A percentile compares a stretch with the other conserved stretches of the same genome.
Conservation (phyloP, 2,329 filamentous ascomycete species). For the Diplodia scrobiculata region DNA sequence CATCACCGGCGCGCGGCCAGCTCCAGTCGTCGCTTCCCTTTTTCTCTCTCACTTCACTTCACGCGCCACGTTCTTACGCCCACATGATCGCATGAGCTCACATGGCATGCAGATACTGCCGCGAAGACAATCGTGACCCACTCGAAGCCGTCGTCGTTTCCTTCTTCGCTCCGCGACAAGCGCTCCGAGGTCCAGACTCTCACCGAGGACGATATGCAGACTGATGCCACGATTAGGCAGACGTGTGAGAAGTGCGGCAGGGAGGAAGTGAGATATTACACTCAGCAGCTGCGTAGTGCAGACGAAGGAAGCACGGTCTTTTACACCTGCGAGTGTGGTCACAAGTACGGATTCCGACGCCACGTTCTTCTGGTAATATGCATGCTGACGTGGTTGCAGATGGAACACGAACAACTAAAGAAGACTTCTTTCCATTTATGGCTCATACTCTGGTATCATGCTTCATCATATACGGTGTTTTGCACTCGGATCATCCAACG, state of each 20-base stretch:
- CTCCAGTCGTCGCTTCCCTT: neutral
- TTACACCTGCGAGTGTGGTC: slow-evolving; percentile 82
- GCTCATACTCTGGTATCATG: slow-evolving; percentile 26
- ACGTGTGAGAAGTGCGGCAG: slow-evolving; percentile 79
- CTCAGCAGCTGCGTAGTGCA: slow-evolving; percentile 83
- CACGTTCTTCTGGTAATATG: neutral
- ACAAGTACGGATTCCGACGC: slow-evolving; percentile 65
- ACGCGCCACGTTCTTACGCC: neutral
- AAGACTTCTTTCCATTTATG: slow-evolving; percentile 28
- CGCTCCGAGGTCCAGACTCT: slow-evolving; percentile 82
- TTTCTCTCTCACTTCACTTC: slow-evolving; percentile 11
- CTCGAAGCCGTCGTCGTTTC: slow-evolving; percentile 89
- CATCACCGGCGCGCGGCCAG: neutral
- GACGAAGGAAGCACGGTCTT: slow-evolving; percentile 95
- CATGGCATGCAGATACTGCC: slow-evolving; percentile 61
- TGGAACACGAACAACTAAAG: slow-evolving; percentile 64
- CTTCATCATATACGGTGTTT: slow-evolving; percentile 24
- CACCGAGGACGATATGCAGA: slow-evolving; percentile 74
- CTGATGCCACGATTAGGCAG: slow-evolving; percentile 67
- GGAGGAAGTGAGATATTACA: slow-evolving; percentile 80
- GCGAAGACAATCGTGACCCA: slow-evolving; percentile 75
- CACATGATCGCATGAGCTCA: slow-evolving; percentile 19
- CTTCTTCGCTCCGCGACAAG: slow-evolving; percentile 83
- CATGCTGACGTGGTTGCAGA: slow-evolving; percentile 35
- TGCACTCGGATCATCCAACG: slow-evolving; percentile 6